These are phyloP conservation scores for Odonthalia washingtoniensis DNA, from an alignment of 31 red algal species.

Conservation along the genomic window DNA sequence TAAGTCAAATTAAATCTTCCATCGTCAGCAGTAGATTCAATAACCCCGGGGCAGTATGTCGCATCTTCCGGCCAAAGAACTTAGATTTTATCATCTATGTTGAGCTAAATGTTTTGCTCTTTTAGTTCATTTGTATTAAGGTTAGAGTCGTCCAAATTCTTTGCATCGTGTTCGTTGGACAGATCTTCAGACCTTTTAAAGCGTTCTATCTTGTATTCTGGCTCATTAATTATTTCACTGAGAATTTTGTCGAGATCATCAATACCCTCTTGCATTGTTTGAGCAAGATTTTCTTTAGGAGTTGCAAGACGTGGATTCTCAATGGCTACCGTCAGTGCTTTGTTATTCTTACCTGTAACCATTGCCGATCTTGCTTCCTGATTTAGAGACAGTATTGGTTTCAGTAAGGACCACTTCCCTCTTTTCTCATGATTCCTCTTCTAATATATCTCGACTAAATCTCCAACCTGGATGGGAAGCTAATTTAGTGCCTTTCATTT, in stretches of 20 bases:
- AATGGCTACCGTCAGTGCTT: too few relatives aligned
- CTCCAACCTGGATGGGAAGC: constrained; percentile 18
- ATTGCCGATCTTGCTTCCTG: too few relatives aligned
- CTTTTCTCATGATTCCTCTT: constrained; percentile 37
- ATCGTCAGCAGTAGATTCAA: not conserved
- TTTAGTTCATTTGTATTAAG: too few relatives aligned
- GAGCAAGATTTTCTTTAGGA: too few relatives aligned
- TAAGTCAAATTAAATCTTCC: not conserved
- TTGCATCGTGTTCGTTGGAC: too few relatives aligned
- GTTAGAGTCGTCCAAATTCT: too few relatives aligned
- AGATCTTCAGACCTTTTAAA: too few relatives aligned
- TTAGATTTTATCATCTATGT: not conserved
- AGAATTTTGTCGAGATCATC: not conserved
- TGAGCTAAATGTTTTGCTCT: too few relatives aligned
- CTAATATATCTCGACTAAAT: constrained; percentile 16
- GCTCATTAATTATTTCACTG: not conserved
- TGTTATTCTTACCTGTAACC: too few relatives aligned
- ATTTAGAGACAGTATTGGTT: too few relatives aligned
- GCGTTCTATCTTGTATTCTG: not conserved
- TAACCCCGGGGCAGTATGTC: not conserved
- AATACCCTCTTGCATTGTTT: too few relatives aligned
- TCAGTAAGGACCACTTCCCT: constrained; percentile 24
- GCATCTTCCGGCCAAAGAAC: not conserved
- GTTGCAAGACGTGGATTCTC: too few relatives aligned
- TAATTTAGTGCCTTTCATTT: constrained; percentile 25